These are phyloP conservation scores for Zygotorulaspora florentina DNA, from an alignment of 805 yeast species.

Conservation along the genomic window DNA sequence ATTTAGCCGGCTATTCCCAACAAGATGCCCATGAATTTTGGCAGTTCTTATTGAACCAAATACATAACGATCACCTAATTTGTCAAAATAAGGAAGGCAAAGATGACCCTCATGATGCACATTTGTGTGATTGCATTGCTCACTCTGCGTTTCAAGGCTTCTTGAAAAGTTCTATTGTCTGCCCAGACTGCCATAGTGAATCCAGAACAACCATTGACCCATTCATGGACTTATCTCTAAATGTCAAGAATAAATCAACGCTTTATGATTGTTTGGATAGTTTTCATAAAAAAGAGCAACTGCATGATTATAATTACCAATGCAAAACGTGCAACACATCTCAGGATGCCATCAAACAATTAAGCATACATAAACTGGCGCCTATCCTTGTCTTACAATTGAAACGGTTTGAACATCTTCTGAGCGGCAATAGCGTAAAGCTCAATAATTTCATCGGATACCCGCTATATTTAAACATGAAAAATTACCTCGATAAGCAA, in stretches of 20 bases:
- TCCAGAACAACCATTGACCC: conserved; percentile 78
- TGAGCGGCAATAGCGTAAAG: conserved; percentile 50
- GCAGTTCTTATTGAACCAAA: conserved; percentile 83
- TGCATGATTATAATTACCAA: conserved; percentile 63
- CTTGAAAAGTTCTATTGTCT: conserved; percentile 71
- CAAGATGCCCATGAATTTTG: conserved; percentile 99
- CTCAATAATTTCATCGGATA: conserved; percentile 69
- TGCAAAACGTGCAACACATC: conserved; percentile 63
- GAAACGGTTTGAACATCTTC: conserved; percentile 53
- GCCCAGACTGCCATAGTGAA: conserved; percentile 60
- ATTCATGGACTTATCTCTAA: conserved; percentile 82
- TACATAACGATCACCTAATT: conserved; percentile 48
- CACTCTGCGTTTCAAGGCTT: conserved; percentile 83
- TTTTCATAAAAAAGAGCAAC: conserved; percentile 72
- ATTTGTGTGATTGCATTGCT: conserved; percentile 66
- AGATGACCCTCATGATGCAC: conserved; percentile 5
- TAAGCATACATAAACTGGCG: conserved; percentile 66
- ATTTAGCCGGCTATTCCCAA: conserved; percentile 91
- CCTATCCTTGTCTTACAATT: conserved; percentile 79
- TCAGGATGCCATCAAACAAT: conserved; percentile 67
- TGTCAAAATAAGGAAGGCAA: conserved; percentile 15
- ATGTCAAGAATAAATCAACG: conserved; percentile 46
- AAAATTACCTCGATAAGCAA: conserved; percentile 44
- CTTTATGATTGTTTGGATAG: conserved; percentile 65
- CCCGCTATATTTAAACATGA: conserved; percentile 70